phyloP scores from a whole-genome alignment of 257 asterid species.

The Orobanche coerulescens region DNA sequence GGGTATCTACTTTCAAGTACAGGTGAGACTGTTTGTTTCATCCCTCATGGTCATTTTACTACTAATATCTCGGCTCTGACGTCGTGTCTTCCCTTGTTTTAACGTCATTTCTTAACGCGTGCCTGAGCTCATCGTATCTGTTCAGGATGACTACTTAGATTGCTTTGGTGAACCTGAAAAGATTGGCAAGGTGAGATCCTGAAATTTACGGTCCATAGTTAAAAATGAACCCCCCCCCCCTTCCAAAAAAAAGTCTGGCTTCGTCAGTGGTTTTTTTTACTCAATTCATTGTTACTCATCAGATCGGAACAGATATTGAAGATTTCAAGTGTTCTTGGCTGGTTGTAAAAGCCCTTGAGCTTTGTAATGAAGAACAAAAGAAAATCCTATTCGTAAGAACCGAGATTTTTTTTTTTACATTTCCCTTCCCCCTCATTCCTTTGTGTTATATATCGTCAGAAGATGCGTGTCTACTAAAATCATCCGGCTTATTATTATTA shows the following conservation, averaged over 20 bases:
- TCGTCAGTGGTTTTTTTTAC: neutral
- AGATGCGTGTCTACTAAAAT: slow-evolving; percentile 5
- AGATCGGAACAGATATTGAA: slow-evolving; percentile 96
- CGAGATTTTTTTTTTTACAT: slow-evolving; percentile 7
- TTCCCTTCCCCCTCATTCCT: too few relatives aligned
- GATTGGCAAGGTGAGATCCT: slow-evolving; percentile 65
- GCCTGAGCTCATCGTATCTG: neutral
- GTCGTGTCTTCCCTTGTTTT: neutral
- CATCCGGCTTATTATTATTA: slow-evolving; percentile 10
- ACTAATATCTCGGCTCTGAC: neutral
- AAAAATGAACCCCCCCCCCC: too few relatives aligned
- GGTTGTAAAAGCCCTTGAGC: slow-evolving; percentile 90
- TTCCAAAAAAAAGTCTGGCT: too few relatives aligned
- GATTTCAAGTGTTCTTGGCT: slow-evolving; percentile 96
- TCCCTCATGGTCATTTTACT: slow-evolving; percentile 4
- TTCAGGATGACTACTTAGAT: slow-evolving; percentile 77
- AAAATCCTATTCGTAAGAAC: slow-evolving; percentile 55
- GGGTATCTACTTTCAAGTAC: slow-evolving; percentile 97
- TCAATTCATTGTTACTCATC: slow-evolving; percentile 17
- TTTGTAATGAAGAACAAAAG: slow-evolving; percentile 73
- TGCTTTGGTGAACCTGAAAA: slow-evolving; percentile 69
- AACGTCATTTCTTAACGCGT: neutral
- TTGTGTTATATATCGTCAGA: neutral
- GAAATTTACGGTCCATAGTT: neutral
- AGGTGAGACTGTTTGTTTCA: slow-evolving; percentile 38